Evolutionary conservation across 306 rosid genomes (phyloP), one percentile per base, ranked within the genome.

Genomic region (Gillenia trifoliata): DNA sequence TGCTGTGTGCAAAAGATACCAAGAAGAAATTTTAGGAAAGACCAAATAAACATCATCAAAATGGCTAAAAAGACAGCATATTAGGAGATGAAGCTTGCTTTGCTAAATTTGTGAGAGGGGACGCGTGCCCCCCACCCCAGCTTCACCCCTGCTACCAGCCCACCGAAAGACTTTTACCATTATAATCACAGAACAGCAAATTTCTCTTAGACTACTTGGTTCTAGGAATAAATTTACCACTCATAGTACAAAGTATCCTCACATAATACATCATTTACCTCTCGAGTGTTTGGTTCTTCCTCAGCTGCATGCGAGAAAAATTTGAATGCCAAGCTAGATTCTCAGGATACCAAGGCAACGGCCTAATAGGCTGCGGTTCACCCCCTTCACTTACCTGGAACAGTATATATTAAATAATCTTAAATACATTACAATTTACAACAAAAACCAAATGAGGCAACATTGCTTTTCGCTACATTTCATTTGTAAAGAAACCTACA

Each of bases 241-340:
- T 66, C 61, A 45, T 23, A 74, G 54, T 61, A 65, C 57, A 68
- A 43, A 12, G 13, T 26, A 56, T 28, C 38, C 76, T 50, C 71
- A 80, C 47, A 83, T 22, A 72, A 10, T 38, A 30, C 50, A 72
- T 22, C 9, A 75, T 71, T 79, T 71, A 95, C 99, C 96, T 89
- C 91, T 92, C 98, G 45, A 95, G 91, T 22, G 94, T 86, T 84
- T 88, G 98, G 79, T 82, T 95, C 91, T 92, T 95, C 90, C 99
- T 83, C 57, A 95, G 89, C 83, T 95, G 97, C 99, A 95, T 95
- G 45, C 99, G 83, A 6, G 99, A 95, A 66, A 95, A 95, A 83
- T 85, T 95, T 0, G 97, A 92, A 83, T 92, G 99, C 99, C 99
- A 95, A 64, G 99, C 99, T 45, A 95, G 89, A 71, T 89, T 89